Conservation (phyloP, 1,139 yeast genomes). For the Yamadazyma diospyri region DNA sequence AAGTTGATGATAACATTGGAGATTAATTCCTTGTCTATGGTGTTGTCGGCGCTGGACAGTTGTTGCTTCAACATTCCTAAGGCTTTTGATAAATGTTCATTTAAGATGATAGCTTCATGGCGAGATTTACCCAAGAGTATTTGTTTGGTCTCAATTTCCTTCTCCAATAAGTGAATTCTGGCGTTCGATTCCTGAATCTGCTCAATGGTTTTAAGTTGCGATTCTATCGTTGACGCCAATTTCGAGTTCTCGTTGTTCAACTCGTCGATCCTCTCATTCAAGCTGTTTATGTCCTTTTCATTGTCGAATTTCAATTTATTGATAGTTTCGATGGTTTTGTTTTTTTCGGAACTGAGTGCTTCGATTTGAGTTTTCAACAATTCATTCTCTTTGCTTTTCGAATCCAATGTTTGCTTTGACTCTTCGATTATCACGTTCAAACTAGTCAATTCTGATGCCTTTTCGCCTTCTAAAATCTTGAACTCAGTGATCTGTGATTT, state of each 20-base stretch:
- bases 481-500: conserved; percentile 44
- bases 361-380: conserved; percentile 13
- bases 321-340: conserved; percentile 16
- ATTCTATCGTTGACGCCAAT: conserved; percentile 10
- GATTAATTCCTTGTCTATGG: conserved; percentile 82
- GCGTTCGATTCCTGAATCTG: conserved; percentile 6
- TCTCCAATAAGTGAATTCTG: conserved; percentile 14
- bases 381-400: conserved; percentile 13
- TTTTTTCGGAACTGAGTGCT: background rate
- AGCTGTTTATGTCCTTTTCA: conserved; percentile 16
- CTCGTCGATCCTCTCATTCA: conserved; percentile 15
- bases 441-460: conserved; percentile 40
- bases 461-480: conserved; percentile 46
- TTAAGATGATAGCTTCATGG: conserved; percentile 91
- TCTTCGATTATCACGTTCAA: conserved; percentile 45
- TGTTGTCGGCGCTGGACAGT: conserved; percentile 57
- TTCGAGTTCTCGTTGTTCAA: conserved; percentile 10
- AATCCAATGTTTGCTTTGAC: conserved; percentile 33
- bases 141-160: conserved; percentile 63
- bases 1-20: conserved; percentile 84
- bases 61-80: conserved; percentile 73
- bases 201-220: conserved; percentile 1
- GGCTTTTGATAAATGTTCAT: conserved; percentile 92
- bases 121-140: conserved; percentile 83
- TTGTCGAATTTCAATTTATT: conserved; percentile 11